Conservation (phyloP, 1,139 yeast species). For the Arxiozyma slooffiae region DNA sequence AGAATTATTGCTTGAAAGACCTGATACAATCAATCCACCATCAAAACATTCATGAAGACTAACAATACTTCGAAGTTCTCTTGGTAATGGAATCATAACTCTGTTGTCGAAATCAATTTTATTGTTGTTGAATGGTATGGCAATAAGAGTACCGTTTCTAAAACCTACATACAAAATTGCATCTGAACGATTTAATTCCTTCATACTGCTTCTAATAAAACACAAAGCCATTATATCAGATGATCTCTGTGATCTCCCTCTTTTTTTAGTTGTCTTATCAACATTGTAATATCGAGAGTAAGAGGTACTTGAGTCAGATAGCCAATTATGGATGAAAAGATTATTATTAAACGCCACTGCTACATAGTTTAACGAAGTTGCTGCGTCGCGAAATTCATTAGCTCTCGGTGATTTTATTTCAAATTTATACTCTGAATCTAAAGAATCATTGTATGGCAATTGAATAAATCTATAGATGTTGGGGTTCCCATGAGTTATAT, state of each 20-base stretch:
- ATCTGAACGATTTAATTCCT: neutral
- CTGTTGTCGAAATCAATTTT: neutral
- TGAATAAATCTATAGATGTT: neutral
- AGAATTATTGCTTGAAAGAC: neutral
- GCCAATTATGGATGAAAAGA: constrained; percentile 1
- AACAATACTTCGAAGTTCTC: neutral
- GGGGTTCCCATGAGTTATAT: neutral
- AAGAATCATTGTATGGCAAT: neutral
- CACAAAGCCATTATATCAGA: neutral
- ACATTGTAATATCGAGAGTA: neutral
- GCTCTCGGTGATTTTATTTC: too few relatives aligned
- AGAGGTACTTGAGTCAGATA: neutral
- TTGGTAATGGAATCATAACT: neutral
- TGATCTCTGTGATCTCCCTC: neutral
- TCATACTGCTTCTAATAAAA: neutral
- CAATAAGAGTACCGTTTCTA: neutral
- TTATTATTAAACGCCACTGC: neutral
- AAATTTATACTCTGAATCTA: neutral
- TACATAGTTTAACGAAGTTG: neutral
- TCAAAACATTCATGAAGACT: neutral
- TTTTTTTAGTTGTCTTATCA: neutral
- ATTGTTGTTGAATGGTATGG: neutral
- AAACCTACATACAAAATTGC: neutral
- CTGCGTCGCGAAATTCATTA: neutral
- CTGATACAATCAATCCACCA: constrained; percentile 2